These are phyloP conservation scores for Daldinia grandis DNA, from an alignment of 495 filamentous ascomycete species.

Conservation along the genomic window DNA sequence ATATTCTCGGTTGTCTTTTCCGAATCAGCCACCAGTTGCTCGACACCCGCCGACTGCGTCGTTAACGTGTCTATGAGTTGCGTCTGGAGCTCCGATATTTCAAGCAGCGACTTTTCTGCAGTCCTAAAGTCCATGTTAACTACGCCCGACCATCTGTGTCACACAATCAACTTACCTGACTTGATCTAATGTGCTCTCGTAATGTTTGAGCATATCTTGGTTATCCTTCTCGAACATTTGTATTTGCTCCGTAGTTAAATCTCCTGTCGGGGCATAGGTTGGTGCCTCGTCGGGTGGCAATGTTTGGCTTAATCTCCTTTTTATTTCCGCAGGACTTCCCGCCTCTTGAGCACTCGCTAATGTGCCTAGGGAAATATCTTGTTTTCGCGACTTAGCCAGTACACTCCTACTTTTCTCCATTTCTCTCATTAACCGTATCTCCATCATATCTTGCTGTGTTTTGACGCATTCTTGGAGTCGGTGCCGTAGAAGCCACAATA, in stretches of 20 bases:
- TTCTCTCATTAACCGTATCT: constrained; percentile 81
- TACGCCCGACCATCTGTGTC: not conserved
- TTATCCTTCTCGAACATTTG: constrained; percentile 96
- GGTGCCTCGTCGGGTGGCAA: constrained; percentile 27
- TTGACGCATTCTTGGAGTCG: constrained; percentile 76
- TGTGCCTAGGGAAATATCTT: constrained; percentile 26
- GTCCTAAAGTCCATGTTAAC: constrained; percentile 62
- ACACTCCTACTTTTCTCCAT: constrained; percentile 90
- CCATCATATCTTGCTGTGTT: constrained; percentile 89
- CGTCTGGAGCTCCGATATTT: constrained; percentile 92
- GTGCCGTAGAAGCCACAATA: constrained; percentile 81
- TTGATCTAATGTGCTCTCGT: constrained; percentile 90
- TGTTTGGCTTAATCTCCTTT: constrained; percentile 32
- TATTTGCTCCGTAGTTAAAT: constrained; percentile 81
- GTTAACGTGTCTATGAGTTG: constrained; percentile 85
- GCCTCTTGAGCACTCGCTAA: constrained; percentile 33
- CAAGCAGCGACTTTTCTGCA: constrained; percentile 87
- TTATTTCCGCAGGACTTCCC: constrained; percentile 22
- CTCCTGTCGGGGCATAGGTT: constrained; percentile 55
- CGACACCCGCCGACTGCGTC: constrained; percentile 85
- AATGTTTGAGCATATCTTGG: constrained; percentile 88
- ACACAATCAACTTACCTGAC: constrained; percentile 71
- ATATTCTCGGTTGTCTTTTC: constrained; percentile 83
- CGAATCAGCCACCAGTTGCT: constrained; percentile 87
- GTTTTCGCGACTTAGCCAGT: constrained; percentile 70